Conservation (phyloP, 208 protist species). For the Wallacemonas sp. region DNA sequence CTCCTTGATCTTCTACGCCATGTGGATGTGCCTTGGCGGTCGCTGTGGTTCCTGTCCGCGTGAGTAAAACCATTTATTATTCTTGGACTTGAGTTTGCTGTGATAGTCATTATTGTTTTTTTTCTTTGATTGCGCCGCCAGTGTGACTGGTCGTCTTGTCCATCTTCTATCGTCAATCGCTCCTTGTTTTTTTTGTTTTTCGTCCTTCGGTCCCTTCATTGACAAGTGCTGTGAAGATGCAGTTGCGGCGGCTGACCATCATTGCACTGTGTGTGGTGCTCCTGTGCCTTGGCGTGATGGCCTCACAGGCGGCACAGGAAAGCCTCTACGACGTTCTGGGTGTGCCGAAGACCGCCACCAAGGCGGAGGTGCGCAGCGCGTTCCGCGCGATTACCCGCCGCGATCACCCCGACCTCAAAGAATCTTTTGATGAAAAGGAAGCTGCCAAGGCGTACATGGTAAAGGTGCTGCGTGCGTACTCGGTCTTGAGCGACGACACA, state of each 20-base stretch:
- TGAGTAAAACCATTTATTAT: no score
- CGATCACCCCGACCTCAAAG: constrained; percentile 90
- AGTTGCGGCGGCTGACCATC: background rate
- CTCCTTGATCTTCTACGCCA: background rate
- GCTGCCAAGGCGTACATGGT: constrained; percentile 79
- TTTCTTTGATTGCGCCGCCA: constrained; percentile 1
- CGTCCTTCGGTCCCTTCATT: constrained; percentile 5
- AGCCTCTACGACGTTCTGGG: constrained; percentile 74
- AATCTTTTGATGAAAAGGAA: constrained; percentile 79
- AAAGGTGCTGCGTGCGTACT: constrained; percentile 77
- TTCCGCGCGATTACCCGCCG: constrained; percentile 72
- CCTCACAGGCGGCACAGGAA: constrained; percentile 12
- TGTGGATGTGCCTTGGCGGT: no score
- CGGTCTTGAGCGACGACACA: constrained; percentile 68
- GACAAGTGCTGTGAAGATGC: background rate
- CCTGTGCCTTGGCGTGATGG: constrained; percentile 7
- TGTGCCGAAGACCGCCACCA: constrained; percentile 38
- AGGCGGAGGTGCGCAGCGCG: constrained; percentile 71
- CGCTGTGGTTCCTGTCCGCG: no score
- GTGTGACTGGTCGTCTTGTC: no score
- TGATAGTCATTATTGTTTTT: constrained; percentile 1
- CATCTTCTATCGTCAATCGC: constrained; percentile 3
- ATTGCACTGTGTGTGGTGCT: constrained; percentile 12
- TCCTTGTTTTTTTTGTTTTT: constrained; percentile 1
- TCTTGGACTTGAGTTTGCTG: no score